Evolutionary conservation across 371 early-diverging fungal genomes (phyloP), one percentile per base, ranked within the genome.

Genomic region (Dichotomocladium elegans): DNA sequence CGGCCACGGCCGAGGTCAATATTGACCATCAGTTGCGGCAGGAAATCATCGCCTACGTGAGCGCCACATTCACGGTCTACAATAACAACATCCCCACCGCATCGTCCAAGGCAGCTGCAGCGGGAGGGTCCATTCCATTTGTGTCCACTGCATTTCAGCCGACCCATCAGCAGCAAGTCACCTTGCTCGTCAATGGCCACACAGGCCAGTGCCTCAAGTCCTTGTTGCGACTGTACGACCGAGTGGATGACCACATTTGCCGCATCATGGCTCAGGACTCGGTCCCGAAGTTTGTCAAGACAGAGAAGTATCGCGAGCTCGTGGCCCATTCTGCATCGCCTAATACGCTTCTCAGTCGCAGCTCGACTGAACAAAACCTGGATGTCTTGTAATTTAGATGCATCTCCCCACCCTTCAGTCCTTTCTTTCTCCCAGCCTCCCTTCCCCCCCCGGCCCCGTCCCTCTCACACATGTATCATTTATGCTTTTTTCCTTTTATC

Each of bases 191-290:
- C 28, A 52, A 64, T 64, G 46, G 68, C 63, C 11, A 57, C 65
- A 28, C 56, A 49, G 0, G 58, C 55, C 64, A 71, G 35, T 64
- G 69, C 40, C 42, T 74, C 17, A 37, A 65, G 14, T 62, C 64
- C 42, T 58, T 74, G 57, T 63, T 83, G 8, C 66, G 70, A 25
- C 58, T 87, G 57, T 87, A 85, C 64, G 82, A 85, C 43, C 57
- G 61, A 27, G 80, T 81, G 6, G 79, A 87, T 49, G 84, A 85
- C 12, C 87, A 87, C 42, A 83, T 87, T 43, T 89, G 85, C 66
- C 67, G 81, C 25, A 65, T 89, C 12, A 84, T 87, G 85, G 87
- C 90, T 11, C 81, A 81, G 7, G 90, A 89, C 49, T 87, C 88
- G 7, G 83, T 88, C 15, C 88, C 90, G 0, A 87, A 86, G 68